Evolutionary conservation across 75 land plant species (phyloP).

Genomic region (Sequoiadendron giganteum): DNA sequence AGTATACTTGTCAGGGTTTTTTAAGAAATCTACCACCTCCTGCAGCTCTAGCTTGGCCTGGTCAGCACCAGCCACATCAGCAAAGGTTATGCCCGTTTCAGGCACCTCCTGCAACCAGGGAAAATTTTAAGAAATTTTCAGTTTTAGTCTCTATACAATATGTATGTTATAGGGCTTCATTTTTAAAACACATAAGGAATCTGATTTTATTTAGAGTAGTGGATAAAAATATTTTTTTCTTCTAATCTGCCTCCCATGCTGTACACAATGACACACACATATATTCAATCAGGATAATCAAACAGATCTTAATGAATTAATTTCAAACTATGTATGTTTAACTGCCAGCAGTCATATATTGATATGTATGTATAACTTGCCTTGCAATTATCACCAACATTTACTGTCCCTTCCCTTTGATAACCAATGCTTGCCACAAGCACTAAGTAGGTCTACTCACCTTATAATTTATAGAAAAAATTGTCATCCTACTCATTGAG

Average conservation of each 20-base stretch:
- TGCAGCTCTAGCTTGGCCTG: constrained; percentile 98
- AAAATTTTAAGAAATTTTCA: neutral
- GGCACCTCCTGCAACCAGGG: constrained; percentile 69
- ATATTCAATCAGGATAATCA: neutral
- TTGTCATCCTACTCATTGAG: no score
- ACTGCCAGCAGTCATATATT: neutral
- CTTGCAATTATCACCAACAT: no score
- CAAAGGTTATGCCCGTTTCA: constrained; percentile 93
- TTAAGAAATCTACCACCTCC: constrained; percentile 98
- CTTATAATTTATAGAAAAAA: no score
- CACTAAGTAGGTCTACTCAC: no score
- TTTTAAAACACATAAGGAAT: neutral
- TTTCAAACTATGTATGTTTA: neutral
- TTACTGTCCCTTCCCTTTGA: no score
- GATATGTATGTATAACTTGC: neutral
- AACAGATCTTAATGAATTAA: neutral
- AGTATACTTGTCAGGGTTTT: constrained; percentile 98
- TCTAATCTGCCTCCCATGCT: neutral
- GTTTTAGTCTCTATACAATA: neutral
- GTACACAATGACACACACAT: neutral
- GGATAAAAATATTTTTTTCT: neutral
- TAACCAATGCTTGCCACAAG: no score
- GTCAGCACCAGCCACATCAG: constrained; percentile 98
- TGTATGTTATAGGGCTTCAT: no score
- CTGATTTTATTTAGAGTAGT: no score